Conservation (phyloP, 179 eudicot genomes). For the Beta lomatogona region DNA sequence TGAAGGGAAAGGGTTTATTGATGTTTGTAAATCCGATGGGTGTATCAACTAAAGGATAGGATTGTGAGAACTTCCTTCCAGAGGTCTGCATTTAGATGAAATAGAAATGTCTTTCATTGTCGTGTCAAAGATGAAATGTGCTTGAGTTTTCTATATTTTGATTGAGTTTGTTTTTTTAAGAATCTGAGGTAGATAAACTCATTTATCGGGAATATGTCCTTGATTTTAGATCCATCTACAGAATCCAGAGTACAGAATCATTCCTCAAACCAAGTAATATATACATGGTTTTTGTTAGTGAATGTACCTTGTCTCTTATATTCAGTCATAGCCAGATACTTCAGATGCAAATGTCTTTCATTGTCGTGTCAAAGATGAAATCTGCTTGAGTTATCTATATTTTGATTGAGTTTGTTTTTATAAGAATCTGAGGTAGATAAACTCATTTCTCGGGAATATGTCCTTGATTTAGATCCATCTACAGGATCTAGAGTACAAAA, state of each 20-base stretch:
- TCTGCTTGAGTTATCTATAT: background rate
- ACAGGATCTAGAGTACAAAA: background rate
- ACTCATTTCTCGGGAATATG: background rate
- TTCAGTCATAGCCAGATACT: too few species aligned
- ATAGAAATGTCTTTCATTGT: background rate
- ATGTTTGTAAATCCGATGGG: background rate
- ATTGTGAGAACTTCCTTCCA: background rate
- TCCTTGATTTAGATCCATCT: background rate
- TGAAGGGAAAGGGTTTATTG: background rate
- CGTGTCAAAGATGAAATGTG: too few species aligned
- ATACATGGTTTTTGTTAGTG: too few species aligned
- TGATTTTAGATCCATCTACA: too few species aligned
- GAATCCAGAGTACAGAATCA: too few species aligned
- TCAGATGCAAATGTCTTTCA: background rate
- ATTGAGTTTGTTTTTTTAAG: background rate
- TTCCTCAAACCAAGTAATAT: too few species aligned
- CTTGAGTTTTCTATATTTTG: background rate
- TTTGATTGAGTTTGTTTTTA: background rate
- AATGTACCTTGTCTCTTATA: too few species aligned
- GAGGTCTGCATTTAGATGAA: background rate
- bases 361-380: too few species aligned
- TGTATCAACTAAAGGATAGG: background rate
- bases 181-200: background rate
- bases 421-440: slow-evolving; percentile 3
- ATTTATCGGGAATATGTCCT: too few species aligned